A percentile compares a stretch with the other conserved stretches of the same genome.
phyloP scores from a whole-genome alignment of 192 early-diverging fungal species.

The Jimgerdemannia lactiflua region DNA sequence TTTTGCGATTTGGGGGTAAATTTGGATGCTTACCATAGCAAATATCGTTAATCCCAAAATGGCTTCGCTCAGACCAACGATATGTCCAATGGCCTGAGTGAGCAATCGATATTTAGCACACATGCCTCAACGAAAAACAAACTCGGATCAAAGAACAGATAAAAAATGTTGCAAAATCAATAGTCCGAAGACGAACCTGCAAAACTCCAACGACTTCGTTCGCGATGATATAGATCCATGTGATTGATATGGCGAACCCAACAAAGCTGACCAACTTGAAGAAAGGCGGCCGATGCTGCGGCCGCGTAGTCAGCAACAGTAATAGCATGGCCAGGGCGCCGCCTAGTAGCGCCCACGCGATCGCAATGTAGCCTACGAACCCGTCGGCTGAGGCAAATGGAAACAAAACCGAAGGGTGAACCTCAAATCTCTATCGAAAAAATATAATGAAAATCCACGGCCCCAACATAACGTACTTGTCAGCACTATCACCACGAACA shows the following conservation, averaged over 20 bases:
- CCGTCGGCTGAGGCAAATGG: conserved; percentile 18
- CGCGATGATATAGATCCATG: conserved; percentile 87
- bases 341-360: conserved; percentile 23
- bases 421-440: not conserved
- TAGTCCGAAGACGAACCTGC: conserved; percentile 28
- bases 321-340: conserved; percentile 23
- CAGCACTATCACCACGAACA: conserved; percentile 47
- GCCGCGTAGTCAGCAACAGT: conserved; percentile 30
- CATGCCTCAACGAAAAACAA: not conserved
- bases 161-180: too few relatives aligned
- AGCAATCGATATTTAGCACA: not conserved
- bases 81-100: conserved; percentile 69
- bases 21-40: conserved; percentile 62
- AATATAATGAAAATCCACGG: not conserved
- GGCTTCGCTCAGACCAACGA: conserved; percentile 75
- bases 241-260: conserved; percentile 76
- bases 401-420: not conserved
- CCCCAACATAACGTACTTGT: conserved; percentile 12
- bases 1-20: not conserved
- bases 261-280: conserved; percentile 53
- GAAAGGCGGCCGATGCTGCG: conserved; percentile 35
- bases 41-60: conserved; percentile 84
- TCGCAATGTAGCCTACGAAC: conserved; percentile 14
- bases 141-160: too few relatives aligned
- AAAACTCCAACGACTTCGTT: conserved; percentile 89